Base-by-base conservation (phyloP, 2,329 filamentous ascomycete genomes). In the Fusarium clavum region DNA sequence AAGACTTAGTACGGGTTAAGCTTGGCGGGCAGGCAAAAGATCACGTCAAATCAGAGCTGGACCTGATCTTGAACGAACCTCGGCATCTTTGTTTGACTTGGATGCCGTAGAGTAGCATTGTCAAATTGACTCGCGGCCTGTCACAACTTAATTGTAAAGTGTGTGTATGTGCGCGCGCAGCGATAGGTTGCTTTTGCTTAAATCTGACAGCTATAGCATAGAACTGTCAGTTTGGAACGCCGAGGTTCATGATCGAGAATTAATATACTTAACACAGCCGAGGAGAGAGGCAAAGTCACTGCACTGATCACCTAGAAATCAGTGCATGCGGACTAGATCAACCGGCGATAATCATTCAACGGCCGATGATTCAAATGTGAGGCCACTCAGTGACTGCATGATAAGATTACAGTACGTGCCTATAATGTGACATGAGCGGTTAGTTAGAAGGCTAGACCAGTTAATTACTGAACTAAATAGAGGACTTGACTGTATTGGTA, bases 211-310 rank as follows among this genome's bases (percentile, higher is more conserved):
- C 49, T 53, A 53, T 52, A 41, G 49, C 34, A 53, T 53, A 43
- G 27, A 41, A 10, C n/a, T 27, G 20, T 43, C 22, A 14, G 38
- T 22, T 10, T 53, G 13, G 38, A 12, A 51, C 34, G 41, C 62
- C 61, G 62, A 65, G 61, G 62, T 30, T 40, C 44, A 41, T 53
- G 30, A 40, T 29, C n/a, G 12, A 27, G 25, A 41, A 27, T 9
- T 24, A 65, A 52, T 65, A 47, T 64, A 65, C 5, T 52, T 13
- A 32, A 53, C 24, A 61, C 30, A 45, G 14, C 29, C 24, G 61
- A 66, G 30, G 43, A 58, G 56, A 46, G 32, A 47, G 27, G 18
- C 27, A 43, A 40, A 53, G 32, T 29, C 14, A 20, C 24, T 47
- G 27, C n/a, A 56, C 12, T 43, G 38, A 55, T 61, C 30, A 24